Evolutionary conservation across 108 stramenopile genomes (phyloP).

Genomic region (Nitzschia sp.): DNA sequence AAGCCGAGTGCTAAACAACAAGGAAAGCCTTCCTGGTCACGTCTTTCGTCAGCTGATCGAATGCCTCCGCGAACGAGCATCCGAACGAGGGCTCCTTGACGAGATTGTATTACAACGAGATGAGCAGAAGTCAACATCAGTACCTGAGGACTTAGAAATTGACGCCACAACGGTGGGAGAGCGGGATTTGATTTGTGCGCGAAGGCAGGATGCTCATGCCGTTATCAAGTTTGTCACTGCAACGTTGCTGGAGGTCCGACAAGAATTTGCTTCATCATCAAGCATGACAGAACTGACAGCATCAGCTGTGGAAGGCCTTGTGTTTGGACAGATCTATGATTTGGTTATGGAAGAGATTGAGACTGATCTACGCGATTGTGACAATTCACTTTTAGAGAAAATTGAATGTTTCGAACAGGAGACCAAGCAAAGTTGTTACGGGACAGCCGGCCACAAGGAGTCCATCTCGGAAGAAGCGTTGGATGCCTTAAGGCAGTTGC

Average conservation of each 20-base stretch:
- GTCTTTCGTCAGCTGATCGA: constrained; percentile 69
- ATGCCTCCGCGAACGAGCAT: constrained; percentile 40
- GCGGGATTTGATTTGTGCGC: constrained; percentile 12
- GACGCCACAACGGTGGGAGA: neutral
- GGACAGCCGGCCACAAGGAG: constrained; percentile 4
- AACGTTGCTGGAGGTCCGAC: constrained; percentile 71
- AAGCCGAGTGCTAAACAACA: constrained; percentile 74
- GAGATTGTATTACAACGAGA: neutral
- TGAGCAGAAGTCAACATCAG: neutral
- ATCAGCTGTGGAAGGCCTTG: constrained; percentile 69
- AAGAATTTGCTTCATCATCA: constrained; percentile 65
- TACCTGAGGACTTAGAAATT: neutral
- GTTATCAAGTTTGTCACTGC: constrained; percentile 87
- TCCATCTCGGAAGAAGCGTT: constrained; percentile 47
- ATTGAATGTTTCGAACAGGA: constrained; percentile 38
- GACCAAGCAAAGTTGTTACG: neutral
- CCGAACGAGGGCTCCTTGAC: neutral
- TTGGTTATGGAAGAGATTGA: constrained; percentile 59
- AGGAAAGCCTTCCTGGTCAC: constrained; percentile 77
- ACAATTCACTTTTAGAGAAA: constrained; percentile 43
- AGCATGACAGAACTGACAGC: constrained; percentile 73
- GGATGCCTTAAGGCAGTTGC: constrained; percentile 45
- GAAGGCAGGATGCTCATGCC: constrained; percentile 79
- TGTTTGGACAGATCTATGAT: constrained; percentile 81
- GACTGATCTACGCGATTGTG: constrained; percentile 41